Evolutionary conservation across 192 early-diverging fungal genomes (phyloP).

Genomic region (Neocallimastix lanati): DNA sequence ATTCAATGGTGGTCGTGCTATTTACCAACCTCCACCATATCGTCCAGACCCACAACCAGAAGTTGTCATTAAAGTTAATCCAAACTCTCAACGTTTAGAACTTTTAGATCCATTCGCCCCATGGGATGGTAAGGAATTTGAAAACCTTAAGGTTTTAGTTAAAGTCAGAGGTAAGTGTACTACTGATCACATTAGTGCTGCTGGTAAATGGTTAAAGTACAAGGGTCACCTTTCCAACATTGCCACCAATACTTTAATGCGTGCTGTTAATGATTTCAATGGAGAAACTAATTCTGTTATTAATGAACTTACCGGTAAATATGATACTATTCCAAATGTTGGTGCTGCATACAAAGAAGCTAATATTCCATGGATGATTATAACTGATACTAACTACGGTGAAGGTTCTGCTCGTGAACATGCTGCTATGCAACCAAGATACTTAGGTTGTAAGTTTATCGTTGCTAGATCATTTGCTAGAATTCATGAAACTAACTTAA

Average conservation of each 20-base stretch:
- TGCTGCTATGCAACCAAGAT: slow-evolving; percentile 73
- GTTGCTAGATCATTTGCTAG: slow-evolving; percentile 87
- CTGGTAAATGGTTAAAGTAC: slow-evolving; percentile 95
- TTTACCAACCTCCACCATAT: slow-evolving; percentile 32
- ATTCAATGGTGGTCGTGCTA: slow-evolving; percentile 54
- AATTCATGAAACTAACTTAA: slow-evolving; percentile 98
- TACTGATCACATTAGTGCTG: slow-evolving; percentile 96
- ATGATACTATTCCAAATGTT: slow-evolving; percentile 78
- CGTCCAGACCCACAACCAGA: slow-evolving; percentile 17
- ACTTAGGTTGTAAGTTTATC: slow-evolving; percentile 69
- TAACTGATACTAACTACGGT: slow-evolving; percentile 81
- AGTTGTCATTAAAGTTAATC: slow-evolving; percentile 32
- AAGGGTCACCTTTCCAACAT: slow-evolving; percentile 96
- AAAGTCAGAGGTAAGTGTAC: slow-evolving; percentile 98
- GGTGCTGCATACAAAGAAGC: slow-evolving; percentile 49
- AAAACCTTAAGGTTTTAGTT: slow-evolving; percentile 59
- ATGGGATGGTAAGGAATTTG: slow-evolving; percentile 67
- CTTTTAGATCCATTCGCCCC: slow-evolving; percentile 67
- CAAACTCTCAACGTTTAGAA: slow-evolving; percentile 61
- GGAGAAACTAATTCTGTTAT: slow-evolving; percentile 64
- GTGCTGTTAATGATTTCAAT: slow-evolving; percentile 82
- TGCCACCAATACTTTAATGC: slow-evolving; percentile 92
- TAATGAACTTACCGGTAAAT: slow-evolving; percentile 41
- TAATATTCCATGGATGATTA: slow-evolving; percentile 58
- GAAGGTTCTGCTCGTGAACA: slow-evolving; percentile 88